Evolutionary conservation across 2,329 filamentous ascomycete genomes (phyloP).

Genomic region (Fusarium algeriense): DNA sequence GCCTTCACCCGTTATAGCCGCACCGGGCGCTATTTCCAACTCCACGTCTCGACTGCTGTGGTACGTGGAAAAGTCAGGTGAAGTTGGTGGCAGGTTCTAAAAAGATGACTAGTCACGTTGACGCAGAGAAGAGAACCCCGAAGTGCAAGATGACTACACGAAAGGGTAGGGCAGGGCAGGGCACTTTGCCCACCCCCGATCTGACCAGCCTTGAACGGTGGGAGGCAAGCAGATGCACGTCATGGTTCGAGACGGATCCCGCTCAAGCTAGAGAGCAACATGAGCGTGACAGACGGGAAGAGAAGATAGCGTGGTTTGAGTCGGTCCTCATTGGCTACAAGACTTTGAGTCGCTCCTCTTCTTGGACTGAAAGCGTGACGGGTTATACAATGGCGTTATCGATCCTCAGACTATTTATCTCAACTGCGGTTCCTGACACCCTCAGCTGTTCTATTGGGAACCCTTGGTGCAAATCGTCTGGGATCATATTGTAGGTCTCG

Average conservation of each 20-base stretch:
- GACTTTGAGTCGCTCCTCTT: slow-evolving; percentile 3
- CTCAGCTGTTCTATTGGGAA: slow-evolving; percentile 5
- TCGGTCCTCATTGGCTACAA: slow-evolving; percentile 2
- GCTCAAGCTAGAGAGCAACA: slow-evolving; percentile 36
- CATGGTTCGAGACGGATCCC: slow-evolving; percentile 47
- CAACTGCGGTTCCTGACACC: slow-evolving; percentile 33
- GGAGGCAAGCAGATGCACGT: slow-evolving; percentile 43
- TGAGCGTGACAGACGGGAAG: slow-evolving; percentile 40
- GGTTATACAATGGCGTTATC: slow-evolving; percentile 37
- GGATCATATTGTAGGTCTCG: not conserved
- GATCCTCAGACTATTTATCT: slow-evolving; percentile 37
- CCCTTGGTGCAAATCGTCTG: slow-evolving; percentile 10
- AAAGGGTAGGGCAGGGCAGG: slow-evolving; percentile 5
- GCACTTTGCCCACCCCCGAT: slow-evolving; percentile 22
- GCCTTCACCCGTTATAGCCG: slow-evolving; percentile 28
- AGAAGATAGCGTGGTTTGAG: slow-evolving; percentile 39
- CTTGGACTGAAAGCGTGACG: slow-evolving; percentile 9
- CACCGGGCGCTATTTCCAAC: slow-evolving; percentile 10
- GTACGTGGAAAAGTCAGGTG: slow-evolving; percentile 1
- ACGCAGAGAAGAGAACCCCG: slow-evolving; percentile 22
- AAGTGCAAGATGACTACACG: slow-evolving; percentile 37
- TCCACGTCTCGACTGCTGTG: slow-evolving; percentile 4
- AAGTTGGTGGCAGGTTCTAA: slow-evolving; percentile 23
- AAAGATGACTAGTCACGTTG: slow-evolving; percentile 43
- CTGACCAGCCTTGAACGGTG: slow-evolving; percentile 27